These are phyloP conservation scores for Yamadazyma ubonensis DNA, from an alignment of 805 yeast species.

Conservation along the genomic window DNA sequence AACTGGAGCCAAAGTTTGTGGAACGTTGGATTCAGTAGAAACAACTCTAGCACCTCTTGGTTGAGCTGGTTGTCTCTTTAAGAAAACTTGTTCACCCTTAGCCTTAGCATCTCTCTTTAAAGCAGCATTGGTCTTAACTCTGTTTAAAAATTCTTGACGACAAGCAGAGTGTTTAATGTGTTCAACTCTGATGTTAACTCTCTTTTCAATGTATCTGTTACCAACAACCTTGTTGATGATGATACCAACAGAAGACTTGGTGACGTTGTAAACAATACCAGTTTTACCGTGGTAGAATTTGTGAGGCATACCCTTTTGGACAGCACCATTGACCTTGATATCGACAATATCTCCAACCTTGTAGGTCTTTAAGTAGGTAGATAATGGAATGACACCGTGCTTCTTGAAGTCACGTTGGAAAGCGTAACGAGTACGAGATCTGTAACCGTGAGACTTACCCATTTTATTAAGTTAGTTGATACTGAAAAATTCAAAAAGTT, in stretches of 20 bases:
- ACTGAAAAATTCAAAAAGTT: constrained; percentile 6
- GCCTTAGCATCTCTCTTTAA: constrained; percentile 92
- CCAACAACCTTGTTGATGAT: constrained; percentile 98
- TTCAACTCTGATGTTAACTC: constrained; percentile 97
- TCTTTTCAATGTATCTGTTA: constrained; percentile 98
- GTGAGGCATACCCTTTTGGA: constrained; percentile 99
- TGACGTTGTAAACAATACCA: constrained; percentile 98
- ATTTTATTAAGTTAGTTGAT: constrained; percentile 16
- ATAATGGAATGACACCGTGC: constrained; percentile 92
- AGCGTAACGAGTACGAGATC: constrained; percentile 99
- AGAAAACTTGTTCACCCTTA: constrained; percentile 83
- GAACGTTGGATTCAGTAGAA: constrained; percentile 76
- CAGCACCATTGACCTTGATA: constrained; percentile 98
- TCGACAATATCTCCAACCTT: constrained; percentile 99
- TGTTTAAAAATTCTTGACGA: constrained; percentile 97
- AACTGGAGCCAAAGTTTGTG: constrained; percentile 98
- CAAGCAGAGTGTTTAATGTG: constrained; percentile 99
- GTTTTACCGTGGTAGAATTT: constrained; percentile 99
- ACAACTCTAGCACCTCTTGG: constrained; percentile 94
- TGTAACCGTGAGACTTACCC: constrained; percentile 79
- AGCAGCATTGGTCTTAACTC: constrained; percentile 97
- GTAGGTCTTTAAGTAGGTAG: constrained; percentile 97
- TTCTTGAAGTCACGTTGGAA: constrained; percentile 99
- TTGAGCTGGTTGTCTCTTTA: constrained; percentile 97
- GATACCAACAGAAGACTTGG: constrained; percentile 98